Evolutionary conservation across 129 eudicot genomes (phyloP), one percentile per base, ranked within the genome.

Genomic region (Heracleum sosnowskyi): DNA sequence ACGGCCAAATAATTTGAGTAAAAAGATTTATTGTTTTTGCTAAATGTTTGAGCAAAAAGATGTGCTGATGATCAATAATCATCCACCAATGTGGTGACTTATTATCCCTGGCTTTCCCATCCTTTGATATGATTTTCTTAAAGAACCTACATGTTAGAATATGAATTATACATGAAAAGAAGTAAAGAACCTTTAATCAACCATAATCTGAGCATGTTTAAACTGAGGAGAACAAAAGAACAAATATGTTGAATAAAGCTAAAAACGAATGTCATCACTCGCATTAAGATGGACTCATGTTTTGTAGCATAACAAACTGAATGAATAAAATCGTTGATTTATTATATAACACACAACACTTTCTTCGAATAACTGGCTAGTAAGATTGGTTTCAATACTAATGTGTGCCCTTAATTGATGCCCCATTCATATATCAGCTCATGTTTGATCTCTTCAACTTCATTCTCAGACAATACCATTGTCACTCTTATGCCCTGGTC

Each of bases 391-490:
- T 64, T 13, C 39, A 31, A 31, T 60, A 60, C 13, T 37, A n/a
- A n/a, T 36, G 2, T 4, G 13, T n/a, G 17, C 35, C 24, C 7
- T 80, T 34, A 86, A 26, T 49, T 47, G 66, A 89, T 85, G 5
- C 63, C 73, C 86, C 84, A 85, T 55, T 81, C 87, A 6, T 51
- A 70, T 66, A 40, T 69, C 1, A 89, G 74, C 79, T 82, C 84
- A 64, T 76, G 63, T 78, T 82, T 86, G 73, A 89, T 55, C 1
- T 44, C 51, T 57, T 24, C 83, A 73, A 83, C 73, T 53, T 87
- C 76, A 45, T 77, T 64, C 34, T 82, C 76, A 24, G 93, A 89
- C 78, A 89, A 40, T n/a, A 81, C 47, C 80, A 83, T 55, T 13
- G 80, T 82, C 46, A 89, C 79, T 24, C 40, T 77, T 40, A 72